Evolutionary conservation across 495 filamentous ascomycete species (phyloP).

Genomic region (Neurospora cerealis): DNA sequence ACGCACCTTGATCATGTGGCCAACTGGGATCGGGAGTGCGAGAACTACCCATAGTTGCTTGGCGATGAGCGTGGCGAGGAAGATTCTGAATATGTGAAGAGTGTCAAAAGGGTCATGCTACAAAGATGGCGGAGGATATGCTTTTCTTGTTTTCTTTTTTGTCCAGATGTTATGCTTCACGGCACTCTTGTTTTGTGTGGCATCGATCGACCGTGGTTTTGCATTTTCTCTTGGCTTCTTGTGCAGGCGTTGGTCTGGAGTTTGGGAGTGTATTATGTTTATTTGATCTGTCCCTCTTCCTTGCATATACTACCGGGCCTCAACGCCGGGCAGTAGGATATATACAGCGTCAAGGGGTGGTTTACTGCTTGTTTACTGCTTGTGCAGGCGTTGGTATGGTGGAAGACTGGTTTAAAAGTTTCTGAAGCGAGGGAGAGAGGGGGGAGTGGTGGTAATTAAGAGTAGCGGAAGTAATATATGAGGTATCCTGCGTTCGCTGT

Average conservation of each 20-base stretch:
- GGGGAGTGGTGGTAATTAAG: background rate
- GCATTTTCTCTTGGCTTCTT: background rate
- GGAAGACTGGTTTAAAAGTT: background rate
- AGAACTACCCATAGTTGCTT: background rate
- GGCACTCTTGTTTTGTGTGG: background rate
- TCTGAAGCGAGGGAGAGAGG: background rate
- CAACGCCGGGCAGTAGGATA: background rate
- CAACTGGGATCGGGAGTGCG: background rate
- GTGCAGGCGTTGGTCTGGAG: background rate
- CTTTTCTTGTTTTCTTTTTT: background rate
- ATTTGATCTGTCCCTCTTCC: background rate
- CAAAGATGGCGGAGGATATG: background rate
- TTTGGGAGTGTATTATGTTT: background rate
- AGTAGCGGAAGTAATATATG: background rate
- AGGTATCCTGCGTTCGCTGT: background rate
- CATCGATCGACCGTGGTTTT: background rate
- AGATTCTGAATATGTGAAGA: background rate
- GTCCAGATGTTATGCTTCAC: background rate
- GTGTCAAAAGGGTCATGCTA: background rate
- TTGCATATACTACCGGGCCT: background rate
- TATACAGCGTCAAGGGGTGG: background rate
- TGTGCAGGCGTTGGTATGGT: background rate
- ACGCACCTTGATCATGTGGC: background rate
- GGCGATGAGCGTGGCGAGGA: background rate
- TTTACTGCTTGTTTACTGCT: background rate